These are phyloP conservation scores for Cryptosporidium xiaoi DNA, from an alignment of 169 alveolate species.

Conservation along the genomic window DNA sequence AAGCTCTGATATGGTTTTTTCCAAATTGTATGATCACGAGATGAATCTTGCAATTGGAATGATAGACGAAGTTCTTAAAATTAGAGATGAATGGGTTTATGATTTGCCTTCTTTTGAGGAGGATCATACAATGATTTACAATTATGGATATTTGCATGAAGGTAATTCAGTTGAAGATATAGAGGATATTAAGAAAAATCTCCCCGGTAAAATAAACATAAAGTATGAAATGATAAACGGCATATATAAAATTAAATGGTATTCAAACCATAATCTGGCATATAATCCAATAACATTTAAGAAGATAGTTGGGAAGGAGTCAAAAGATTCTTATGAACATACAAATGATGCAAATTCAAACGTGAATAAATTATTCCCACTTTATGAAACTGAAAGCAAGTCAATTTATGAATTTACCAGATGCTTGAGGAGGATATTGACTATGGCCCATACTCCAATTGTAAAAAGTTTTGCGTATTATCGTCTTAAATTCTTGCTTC, in stretches of 20 bases:
- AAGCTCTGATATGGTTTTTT: slow-evolving; percentile 18
- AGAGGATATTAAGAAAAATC: slow-evolving; percentile 1
- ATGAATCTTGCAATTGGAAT: slow-evolving; percentile 52
- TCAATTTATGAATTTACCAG: slow-evolving; percentile 41
- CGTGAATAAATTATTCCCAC: slow-evolving; percentile 2
- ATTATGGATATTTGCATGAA: slow-evolving; percentile 36
- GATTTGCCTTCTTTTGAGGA: slow-evolving; percentile 36
- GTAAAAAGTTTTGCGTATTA: slow-evolving; percentile 81
- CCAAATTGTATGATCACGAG: slow-evolving; percentile 37
- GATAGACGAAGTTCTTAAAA: slow-evolving; percentile 53
- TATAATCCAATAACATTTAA: slow-evolving; percentile 60
- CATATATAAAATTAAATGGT: slow-evolving; percentile 50
- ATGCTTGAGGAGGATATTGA: slow-evolving; percentile 61
- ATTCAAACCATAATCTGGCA: slow-evolving; percentile 24
- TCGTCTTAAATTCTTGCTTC: slow-evolving; percentile 79
- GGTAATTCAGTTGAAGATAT: slow-evolving; percentile 20
- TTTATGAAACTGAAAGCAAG: slow-evolving; percentile 56
- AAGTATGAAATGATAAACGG: slow-evolving; percentile 70
- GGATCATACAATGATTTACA: slow-evolving; percentile 18
- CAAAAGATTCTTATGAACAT: neutral
- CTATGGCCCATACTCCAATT: slow-evolving; percentile 76
- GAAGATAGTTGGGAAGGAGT: neutral
- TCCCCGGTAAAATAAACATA: slow-evolving; percentile 36
- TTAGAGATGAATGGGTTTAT: slow-evolving; percentile 65
- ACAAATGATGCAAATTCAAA: neutral